Base-by-base conservation (phyloP, 2,329 filamentous ascomycete species). In the Harringtonia lauricola region DNA sequence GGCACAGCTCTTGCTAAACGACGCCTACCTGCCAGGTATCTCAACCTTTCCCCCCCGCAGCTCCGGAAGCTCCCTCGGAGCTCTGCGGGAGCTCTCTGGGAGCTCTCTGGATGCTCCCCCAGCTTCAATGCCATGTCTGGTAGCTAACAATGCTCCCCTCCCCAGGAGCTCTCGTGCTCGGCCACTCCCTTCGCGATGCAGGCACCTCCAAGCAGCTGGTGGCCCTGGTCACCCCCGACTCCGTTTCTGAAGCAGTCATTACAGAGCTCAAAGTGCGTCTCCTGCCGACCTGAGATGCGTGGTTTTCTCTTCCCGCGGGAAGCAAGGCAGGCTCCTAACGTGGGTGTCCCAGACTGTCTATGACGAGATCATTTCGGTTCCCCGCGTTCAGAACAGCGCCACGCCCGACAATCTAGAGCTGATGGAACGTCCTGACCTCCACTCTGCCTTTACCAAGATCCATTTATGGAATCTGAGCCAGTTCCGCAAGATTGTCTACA, bases 371-470 rank as follows among this genome's bases (percentile, higher is more conserved):
- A 83, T 96, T 50, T 82, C 89, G 28, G 86, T 96, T 44, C 74
- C 82, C 44, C 79, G 81, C 50, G 81, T 95, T 57, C 76, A 75
- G 50, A 96, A 89, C 60, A 71, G 76, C 46, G 77, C 75, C 36
- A 34, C 49, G 21, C 83, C 86, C 3, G 79, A 79, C 46, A 96
- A 96, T 57, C 76, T 98, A 45, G 80, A 83, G 61, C 75, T 96
- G 44, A 95, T 98, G 89, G 81, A 88, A 59, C 85, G 92, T 42
- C 76, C 81, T 50, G 92, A 98, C 58, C 73, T 98, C 41, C 81
- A 90, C 57, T 90, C 88, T 24, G 85, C 89, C 50, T 96, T 96
- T 59, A 96, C 92, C 53, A 98, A 98, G 68, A 89, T 98, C 64
- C 81, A 86, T 52, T 72, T 98, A 17, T 98, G 92, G 92, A 85